Conservation (phyloP, 2,329 filamentous ascomycete genomes). For the Monilinia fructigena region DNA sequence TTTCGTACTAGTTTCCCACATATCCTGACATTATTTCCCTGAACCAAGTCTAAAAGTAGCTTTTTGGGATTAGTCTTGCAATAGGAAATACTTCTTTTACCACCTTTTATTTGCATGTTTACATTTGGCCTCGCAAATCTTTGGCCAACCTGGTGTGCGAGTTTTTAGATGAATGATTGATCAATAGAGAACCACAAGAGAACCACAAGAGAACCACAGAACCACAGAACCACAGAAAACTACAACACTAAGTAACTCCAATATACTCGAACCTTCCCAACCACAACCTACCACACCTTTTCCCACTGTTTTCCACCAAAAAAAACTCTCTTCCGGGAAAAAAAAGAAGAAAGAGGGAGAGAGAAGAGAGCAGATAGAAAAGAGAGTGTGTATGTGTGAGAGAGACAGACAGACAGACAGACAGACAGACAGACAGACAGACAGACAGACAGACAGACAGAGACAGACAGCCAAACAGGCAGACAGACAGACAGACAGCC, state of each 20-base stretch:
- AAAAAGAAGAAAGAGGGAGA: not conserved
- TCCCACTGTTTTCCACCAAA: conserved; percentile 19
- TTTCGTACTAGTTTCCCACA: conserved; percentile 1
- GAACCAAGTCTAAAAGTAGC: conserved; percentile 4
- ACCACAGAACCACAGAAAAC: not conserved
- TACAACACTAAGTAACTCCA: conserved; percentile 18
- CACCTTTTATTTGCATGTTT: not conserved
- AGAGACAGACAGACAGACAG: not conserved
- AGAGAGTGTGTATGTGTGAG: not conserved
- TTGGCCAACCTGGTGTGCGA: not conserved
- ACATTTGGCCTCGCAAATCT: not conserved
- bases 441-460: not conserved
- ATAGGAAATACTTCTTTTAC: not conserved
- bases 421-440: not conserved
- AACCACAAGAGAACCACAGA: not conserved
- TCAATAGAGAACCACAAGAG: not conserved
- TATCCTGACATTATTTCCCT: not conserved
- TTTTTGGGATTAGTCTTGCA: not conserved
- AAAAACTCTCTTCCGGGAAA: conserved; percentile 10
- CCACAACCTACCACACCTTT: conserved; percentile 18
- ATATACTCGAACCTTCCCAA: conserved; percentile 21
- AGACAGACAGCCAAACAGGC: too few species aligned
- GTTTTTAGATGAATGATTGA: conserved; percentile 8
- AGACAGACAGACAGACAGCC: too few species aligned
- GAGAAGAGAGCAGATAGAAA: not conserved